phyloP scores from a whole-genome alignment of 176 grass and related monocot genomes.

The Coix lacrymajobi region DNA sequence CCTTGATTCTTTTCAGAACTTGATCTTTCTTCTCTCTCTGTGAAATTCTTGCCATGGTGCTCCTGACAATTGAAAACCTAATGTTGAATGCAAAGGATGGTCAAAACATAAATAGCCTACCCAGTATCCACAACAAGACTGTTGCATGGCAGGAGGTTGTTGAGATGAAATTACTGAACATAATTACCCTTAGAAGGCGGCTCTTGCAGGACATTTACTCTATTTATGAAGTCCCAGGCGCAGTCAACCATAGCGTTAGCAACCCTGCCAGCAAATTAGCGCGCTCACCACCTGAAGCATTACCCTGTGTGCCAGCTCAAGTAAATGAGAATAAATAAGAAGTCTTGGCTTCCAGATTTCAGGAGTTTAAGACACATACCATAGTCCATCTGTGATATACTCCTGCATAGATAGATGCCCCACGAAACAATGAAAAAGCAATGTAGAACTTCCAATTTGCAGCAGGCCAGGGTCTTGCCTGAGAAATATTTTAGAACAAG shows the following conservation, averaged over 20 bases:
- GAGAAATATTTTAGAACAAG: constrained; percentile 20
- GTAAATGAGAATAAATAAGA: constrained; percentile 30
- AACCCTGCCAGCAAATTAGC: constrained; percentile 58
- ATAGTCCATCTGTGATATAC: constrained; percentile 94
- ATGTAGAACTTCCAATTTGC: constrained; percentile 85
- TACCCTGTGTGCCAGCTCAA: constrained; percentile 65
- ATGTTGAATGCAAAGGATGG: neutral
- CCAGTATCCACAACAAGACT: neutral
- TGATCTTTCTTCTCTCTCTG: constrained; percentile 18
- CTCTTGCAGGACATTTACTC: constrained; percentile 47
- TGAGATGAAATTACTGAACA: constrained; percentile 4
- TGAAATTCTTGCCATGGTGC: constrained; percentile 22
- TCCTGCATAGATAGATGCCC: constrained; percentile 85
- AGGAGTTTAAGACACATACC: constrained; percentile 44
- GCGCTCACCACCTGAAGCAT: constrained; percentile 94
- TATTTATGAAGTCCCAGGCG: constrained; percentile 73
- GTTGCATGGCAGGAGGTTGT: neutral
- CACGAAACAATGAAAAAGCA: constrained; percentile 90
- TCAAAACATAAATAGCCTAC: neutral
- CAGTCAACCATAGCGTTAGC: constrained; percentile 62
- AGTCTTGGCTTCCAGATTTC: constrained; percentile 8
- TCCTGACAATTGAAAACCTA: constrained; percentile 37
- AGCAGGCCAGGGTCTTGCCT: constrained; percentile 85
- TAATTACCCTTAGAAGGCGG: constrained; percentile 59
- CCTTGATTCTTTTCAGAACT: constrained; percentile 43